Conservation (phyloP, 768 basidiomycete genomes). For the Lactarius evosmus region DNA sequence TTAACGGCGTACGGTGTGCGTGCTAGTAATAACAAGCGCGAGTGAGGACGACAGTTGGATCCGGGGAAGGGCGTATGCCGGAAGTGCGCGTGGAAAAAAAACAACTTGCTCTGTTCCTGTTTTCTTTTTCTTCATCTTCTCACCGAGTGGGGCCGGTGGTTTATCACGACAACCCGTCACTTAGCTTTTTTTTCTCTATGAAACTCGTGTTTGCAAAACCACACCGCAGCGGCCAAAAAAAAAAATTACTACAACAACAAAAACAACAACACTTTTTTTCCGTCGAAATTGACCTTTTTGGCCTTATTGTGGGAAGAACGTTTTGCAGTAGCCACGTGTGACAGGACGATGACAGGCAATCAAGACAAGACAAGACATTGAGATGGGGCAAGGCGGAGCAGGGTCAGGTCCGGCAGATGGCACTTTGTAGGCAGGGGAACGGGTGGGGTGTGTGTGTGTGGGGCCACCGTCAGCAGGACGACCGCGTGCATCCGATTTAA, state of each 20-base stretch:
- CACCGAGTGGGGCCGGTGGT: neutral
- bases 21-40: too few species aligned
- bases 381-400: neutral
- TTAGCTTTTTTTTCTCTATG: neutral
- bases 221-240: too few species aligned
- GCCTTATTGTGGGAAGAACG: neutral
- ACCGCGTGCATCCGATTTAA: neutral
- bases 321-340: neutral
- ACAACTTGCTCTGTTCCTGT: neutral
- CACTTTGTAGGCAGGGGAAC: neutral
- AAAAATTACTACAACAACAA: neutral
- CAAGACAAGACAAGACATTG: neutral
- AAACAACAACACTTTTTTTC: neutral
- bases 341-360: neutral
- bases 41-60: neutral
- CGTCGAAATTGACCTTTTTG: neutral
- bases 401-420: neutral
- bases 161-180: neutral
- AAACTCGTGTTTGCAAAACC: constrained; percentile 3
- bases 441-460: neutral
- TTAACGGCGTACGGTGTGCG: neutral
- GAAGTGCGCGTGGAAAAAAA: neutral
- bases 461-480: neutral
- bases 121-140: neutral
- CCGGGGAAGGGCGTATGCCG: neutral